These are phyloP conservation scores for Aspergillus olivimuriae DNA, from an alignment of 495 filamentous ascomycete species.

Conservation along the genomic window DNA sequence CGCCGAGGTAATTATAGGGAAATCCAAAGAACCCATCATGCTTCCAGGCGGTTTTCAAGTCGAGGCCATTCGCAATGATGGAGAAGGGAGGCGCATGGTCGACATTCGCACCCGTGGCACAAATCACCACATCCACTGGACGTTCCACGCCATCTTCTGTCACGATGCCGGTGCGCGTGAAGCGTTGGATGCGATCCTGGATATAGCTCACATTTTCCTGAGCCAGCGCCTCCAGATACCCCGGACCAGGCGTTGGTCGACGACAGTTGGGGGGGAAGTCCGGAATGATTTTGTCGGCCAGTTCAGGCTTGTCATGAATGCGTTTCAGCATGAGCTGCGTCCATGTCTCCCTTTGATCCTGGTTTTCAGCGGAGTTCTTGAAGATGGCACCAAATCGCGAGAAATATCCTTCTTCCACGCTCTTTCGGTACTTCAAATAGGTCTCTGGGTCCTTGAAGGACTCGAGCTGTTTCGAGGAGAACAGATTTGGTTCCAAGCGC, in stretches of 20 bases:
- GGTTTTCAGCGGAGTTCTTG: constrained; percentile 48
- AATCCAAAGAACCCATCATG: constrained; percentile 49
- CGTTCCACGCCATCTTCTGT: constrained; percentile 45
- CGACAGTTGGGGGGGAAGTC: constrained; percentile 63
- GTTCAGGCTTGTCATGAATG: constrained; percentile 46
- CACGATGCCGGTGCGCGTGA: constrained; percentile 51
- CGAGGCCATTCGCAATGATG: constrained; percentile 43
- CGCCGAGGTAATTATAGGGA: constrained; percentile 59
- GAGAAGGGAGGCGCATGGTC: constrained; percentile 55
- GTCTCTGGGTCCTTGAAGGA: constrained; percentile 41
- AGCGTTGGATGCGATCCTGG: constrained; percentile 46
- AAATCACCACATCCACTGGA: constrained; percentile 56
- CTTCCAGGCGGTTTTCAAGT: constrained; percentile 45
- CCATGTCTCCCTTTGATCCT: constrained; percentile 42
- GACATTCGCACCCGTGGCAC: constrained; percentile 61
- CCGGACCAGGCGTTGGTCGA: constrained; percentile 63
- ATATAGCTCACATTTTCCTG: constrained; percentile 59
- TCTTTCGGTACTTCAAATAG: constrained; percentile 45
- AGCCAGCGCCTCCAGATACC: constrained; percentile 63
- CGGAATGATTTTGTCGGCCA: constrained; percentile 50
- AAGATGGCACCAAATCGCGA: constrained; percentile 49
- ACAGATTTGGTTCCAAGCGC: constrained; percentile 41
- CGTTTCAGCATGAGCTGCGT: constrained; percentile 44
- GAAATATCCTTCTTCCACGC: constrained; percentile 51
- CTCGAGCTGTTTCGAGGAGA: constrained; percentile 42